Base-by-base conservation (phyloP, 768 basidiomycete genomes). In the Lactarius akahatsu region DNA sequence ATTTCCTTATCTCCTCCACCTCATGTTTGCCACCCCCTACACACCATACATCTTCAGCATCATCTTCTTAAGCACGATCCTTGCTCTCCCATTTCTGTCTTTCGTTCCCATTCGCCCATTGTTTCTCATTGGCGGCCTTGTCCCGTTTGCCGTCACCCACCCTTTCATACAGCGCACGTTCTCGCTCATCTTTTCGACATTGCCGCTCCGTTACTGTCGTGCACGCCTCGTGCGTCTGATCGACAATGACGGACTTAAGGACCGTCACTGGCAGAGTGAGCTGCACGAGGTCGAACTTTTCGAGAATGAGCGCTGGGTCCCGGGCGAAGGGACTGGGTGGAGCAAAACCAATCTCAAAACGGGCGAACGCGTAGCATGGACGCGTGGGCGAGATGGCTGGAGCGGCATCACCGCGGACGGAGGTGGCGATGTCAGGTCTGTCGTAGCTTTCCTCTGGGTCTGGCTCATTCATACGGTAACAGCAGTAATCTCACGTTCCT, bases 401-500 rank as follows among this genome's bases (percentile, higher is more conserved):
- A 86, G 83, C 69, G 85, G 83, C 0, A 79, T 86, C 32, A 76
- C 76, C 8, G 76, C 74, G 11, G 77, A 78, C 38, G 80, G 77
- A 0, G 74, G 77, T 36, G 84, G 85, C 0, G 81, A 85, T 70
- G 85, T 90, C 65, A 90, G 88, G 90, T 91, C 72, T 73, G 85
- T 78, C 15, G 67, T 54, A 64, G 45, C 7, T 62, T 59, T 65
- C 57, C 70, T 56, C 57, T 18, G 16, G 57, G 34, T 13, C 13
- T 41, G 30, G 56, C 60, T 32, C 40, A 59, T 71, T 72, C 38
- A 70, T 38, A 28, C 43, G 40, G 59, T 64, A 67, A 74, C 75
- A 90, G 87, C 80, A 93, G 91, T 76, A 90, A 90, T 79, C 80
- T 92, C 63, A 91, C 89, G 2, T 92, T 93, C 71, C 84, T 86